These are phyloP conservation scores for Entomortierella lignicola DNA, from an alignment of 192 early-diverging fungal genomes.

Conservation along the genomic window DNA sequence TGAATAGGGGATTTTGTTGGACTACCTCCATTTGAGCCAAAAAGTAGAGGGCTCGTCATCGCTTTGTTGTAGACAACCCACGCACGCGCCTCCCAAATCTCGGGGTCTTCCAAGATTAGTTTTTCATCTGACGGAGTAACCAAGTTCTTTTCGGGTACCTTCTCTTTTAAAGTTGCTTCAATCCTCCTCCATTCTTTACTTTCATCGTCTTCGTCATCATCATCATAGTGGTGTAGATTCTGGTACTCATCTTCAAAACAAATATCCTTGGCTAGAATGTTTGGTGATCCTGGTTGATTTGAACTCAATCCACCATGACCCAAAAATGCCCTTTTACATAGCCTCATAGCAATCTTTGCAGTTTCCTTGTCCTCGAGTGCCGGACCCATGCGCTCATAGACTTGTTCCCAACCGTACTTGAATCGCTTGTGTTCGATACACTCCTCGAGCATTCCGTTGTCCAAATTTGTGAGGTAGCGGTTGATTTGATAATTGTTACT, in stretches of 20 bases:
- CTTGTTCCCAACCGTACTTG: slow-evolving; percentile 31
- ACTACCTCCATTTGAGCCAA: neutral
- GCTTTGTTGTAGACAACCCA: slow-evolving; percentile 48
- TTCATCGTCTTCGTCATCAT: slow-evolving; percentile 1
- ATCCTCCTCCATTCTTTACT: neutral
- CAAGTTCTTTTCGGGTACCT: neutral
- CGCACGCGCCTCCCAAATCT: slow-evolving; percentile 39
- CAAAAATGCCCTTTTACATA: slow-evolving; percentile 31
- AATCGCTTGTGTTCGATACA: slow-evolving; percentile 38
- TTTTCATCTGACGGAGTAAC: no score
- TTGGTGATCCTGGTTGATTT: slow-evolving; percentile 8
- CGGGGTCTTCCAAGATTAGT: slow-evolving; percentile 4
- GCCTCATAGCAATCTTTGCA: slow-evolving; percentile 23
- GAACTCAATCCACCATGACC: slow-evolving; percentile 16
- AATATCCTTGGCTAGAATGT: slow-evolving; percentile 6
- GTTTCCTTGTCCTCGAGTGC: slow-evolving; percentile 37
- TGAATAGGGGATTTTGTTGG: neutral
- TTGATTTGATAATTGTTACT: neutral
- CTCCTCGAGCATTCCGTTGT: slow-evolving; percentile 41
- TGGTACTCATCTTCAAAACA: slow-evolving; percentile 13
- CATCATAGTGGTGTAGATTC: neutral
- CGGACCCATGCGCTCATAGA: slow-evolving; percentile 43
- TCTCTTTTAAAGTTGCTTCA: neutral
- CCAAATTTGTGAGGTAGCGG: slow-evolving; percentile 16
- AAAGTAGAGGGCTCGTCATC: slow-evolving; percentile 13